These are phyloP conservation scores for Boletus barrowsii DNA, from an alignment of 768 basidiomycete species.

Conservation along the genomic window DNA sequence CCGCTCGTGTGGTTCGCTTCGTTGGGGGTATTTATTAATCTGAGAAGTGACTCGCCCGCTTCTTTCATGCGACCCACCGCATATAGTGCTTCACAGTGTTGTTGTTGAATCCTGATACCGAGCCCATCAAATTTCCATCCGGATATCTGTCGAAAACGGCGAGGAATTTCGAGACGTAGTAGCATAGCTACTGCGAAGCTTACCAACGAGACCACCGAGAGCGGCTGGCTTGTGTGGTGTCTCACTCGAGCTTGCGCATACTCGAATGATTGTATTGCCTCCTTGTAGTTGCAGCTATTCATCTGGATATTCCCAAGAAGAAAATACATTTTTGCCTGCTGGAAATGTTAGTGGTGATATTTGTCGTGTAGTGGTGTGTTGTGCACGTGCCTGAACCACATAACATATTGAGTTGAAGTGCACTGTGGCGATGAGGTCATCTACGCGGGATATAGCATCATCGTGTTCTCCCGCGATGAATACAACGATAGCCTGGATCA, in stretches of 20 bases:
- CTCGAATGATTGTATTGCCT: neutral
- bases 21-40: neutral
- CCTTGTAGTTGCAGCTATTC: neutral
- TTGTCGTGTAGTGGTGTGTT: neutral
- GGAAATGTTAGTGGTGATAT: neutral
- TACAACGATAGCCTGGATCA: neutral
- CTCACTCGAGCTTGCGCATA: neutral
- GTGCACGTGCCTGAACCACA: neutral
- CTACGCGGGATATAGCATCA: neutral
- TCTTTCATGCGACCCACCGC: neutral
- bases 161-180: neutral
- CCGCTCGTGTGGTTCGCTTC: neutral
- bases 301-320: neutral
- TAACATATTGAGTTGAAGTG: neutral
- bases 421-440: neutral
- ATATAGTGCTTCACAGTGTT: neutral
- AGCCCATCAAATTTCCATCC: neutral
- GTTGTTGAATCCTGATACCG: neutral
- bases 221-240: neutral
- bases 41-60: neutral
- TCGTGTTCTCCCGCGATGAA: neutral
- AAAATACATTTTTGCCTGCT: neutral
- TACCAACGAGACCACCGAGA: neutral
- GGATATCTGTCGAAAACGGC: neutral
- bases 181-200: neutral